A percentile compares a stretch with the other conserved stretches of the same genome.
Evolutionary conservation across 352 stramenopile species (phyloP).

Genomic region (Phytopythium kandeliae): DNA sequence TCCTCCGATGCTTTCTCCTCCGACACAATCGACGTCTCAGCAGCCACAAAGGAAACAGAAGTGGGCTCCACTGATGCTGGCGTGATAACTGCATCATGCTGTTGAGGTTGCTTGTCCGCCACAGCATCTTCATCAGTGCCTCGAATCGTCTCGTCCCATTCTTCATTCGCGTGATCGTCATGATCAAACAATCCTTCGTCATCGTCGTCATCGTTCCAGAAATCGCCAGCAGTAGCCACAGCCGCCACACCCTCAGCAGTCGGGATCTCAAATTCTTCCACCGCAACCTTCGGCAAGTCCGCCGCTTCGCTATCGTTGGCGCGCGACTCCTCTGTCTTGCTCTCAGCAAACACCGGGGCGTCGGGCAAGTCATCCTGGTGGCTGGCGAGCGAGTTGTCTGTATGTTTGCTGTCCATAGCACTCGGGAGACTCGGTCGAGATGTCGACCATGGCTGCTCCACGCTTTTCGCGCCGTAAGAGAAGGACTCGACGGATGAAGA

Average conservation of each 20-base stretch:
- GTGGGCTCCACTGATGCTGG: neutral
- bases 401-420: neutral
- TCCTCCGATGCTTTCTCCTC: neutral
- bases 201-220: conserved; percentile 6
- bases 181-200: conserved; percentile 7
- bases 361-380: neutral
- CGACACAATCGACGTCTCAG: neutral
- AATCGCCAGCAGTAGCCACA: neutral
- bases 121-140: neutral
- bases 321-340: conserved; percentile 4
- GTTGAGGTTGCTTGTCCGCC: neutral
- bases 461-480: neutral
- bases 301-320: neutral
- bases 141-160: conserved; percentile 5
- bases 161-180: conserved; percentile 4
- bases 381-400: neutral
- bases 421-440: neutral
- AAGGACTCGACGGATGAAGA: neutral
- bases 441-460: conserved; percentile 1
- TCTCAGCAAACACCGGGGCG: conserved; percentile 1
- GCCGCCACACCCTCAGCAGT: neutral
- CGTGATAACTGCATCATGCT: neutral
- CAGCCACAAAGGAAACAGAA: neutral
- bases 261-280: conserved; percentile 6
- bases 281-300: neutral